These are phyloP conservation scores for Globisporangium heterothallicum DNA, from an alignment of 352 stramenopile species.

Conservation along the genomic window DNA sequence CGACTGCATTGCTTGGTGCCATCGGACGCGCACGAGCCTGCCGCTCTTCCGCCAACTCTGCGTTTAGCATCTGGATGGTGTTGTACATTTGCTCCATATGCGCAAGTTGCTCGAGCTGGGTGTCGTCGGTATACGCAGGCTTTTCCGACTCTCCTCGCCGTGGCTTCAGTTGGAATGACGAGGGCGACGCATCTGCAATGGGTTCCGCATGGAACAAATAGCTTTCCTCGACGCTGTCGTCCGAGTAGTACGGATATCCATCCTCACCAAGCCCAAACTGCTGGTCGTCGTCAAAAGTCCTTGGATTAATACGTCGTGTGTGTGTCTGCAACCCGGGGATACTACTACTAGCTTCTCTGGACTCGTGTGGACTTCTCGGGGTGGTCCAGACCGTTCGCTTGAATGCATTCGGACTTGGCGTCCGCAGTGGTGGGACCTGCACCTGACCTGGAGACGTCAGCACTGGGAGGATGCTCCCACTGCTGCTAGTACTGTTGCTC, in stretches of 20 bases:
- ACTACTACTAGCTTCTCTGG: background rate
- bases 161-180: background rate
- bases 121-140: background rate
- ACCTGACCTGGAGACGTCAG: conserved; percentile 15
- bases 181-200: background rate
- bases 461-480: conserved; percentile 33
- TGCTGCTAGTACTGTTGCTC: background rate
- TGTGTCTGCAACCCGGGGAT: background rate
- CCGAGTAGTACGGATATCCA: background rate
- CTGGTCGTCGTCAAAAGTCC: background rate
- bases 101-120: conserved; percentile 36
- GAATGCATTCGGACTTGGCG: conserved; percentile 22
- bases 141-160: conserved; percentile 5
- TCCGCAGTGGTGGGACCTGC: conserved; percentile 4
- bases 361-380: conserved; percentile 16
- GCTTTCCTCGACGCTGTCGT: background rate
- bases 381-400: conserved; percentile 46
- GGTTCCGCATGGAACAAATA: background rate
- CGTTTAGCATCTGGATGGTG: conserved; percentile 44
- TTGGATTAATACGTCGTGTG: background rate
- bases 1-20: conserved; percentile 14
- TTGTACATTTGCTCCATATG: conserved; percentile 76
- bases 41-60: conserved; percentile 41
- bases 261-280: background rate
- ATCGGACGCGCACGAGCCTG: conserved; percentile 17